phyloP scores from a whole-genome alignment of 2,329 filamentous ascomycete genomes.

The Ophiostoma tasmaniense region DNA sequence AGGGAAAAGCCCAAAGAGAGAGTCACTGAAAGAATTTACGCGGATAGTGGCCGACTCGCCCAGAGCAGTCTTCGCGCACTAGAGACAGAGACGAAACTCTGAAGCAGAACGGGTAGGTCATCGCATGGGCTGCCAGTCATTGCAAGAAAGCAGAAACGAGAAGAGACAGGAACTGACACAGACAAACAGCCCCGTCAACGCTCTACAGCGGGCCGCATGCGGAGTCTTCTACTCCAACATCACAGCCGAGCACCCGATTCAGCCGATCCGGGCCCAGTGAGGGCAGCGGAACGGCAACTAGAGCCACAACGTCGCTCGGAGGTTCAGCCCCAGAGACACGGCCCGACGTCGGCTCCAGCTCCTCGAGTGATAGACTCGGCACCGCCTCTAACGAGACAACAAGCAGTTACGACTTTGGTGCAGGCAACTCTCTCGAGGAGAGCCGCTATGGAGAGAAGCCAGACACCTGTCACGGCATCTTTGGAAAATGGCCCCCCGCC shows the following conservation, averaged over 20 bases:
- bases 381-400: background rate
- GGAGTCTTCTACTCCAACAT: too few relatives aligned
- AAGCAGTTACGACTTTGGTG: background rate
- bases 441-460: background rate
- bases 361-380: background rate
- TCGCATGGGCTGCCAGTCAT: too few relatives aligned
- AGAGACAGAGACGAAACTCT: background rate
- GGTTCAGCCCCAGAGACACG: too few relatives aligned
- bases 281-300: background rate
- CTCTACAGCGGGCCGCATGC: too few relatives aligned
- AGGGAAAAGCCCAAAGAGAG: background rate
- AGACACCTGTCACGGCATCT: background rate
- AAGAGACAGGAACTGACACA: background rate
- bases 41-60: background rate
- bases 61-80: background rate
- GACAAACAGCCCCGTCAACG: background rate
- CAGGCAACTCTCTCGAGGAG: background rate
- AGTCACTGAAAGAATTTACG: background rate
- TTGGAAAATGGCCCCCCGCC: background rate
- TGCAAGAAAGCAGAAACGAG: too few relatives aligned
- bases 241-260: background rate
- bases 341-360: too few relatives aligned
- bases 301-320: background rate
- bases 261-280: background rate
- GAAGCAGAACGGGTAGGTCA: background rate